A percentile compares a stretch with the other conserved stretches of the same genome.
These are phyloP conservation scores for Herpetospermum pedunculosum DNA, from an alignment of 306 rosid species.

Conservation along the genomic window DNA sequence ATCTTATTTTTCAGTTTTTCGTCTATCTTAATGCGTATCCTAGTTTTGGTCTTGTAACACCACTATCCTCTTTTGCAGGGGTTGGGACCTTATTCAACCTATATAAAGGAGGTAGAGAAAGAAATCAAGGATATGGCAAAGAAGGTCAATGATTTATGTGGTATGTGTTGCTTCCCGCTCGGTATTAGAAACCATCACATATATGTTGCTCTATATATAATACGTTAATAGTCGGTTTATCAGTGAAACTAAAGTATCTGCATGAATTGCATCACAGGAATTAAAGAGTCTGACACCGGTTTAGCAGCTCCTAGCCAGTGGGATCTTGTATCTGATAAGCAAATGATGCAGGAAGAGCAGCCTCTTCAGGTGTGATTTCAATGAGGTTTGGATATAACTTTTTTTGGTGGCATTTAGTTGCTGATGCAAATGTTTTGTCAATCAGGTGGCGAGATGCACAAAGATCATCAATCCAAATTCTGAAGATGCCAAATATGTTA, in stretches of 20 bases:
- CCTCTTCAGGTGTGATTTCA: conserved; percentile 71
- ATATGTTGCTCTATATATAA: neutral
- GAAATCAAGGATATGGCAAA: conserved; percentile 96
- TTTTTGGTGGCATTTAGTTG: neutral
- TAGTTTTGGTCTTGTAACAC: neutral
- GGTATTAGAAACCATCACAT: neutral
- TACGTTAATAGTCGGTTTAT: neutral
- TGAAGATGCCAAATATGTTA: conserved; percentile 94
- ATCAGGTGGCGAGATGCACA: conserved; percentile 94
- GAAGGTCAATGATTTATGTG: conserved; percentile 87
- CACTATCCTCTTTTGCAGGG: conserved; percentile 42
- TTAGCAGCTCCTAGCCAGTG: conserved; percentile 99
- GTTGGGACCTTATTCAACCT: conserved; percentile 82
- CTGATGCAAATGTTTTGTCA: conserved; percentile 17
- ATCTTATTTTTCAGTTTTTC: neutral
- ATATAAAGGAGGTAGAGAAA: conserved; percentile 76
- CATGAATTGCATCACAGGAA: conserved; percentile 35
- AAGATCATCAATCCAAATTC: conserved; percentile 95
- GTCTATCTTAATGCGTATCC: neutral
- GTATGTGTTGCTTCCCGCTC: conserved; percentile 21
- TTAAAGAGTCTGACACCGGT: conserved; percentile 98
- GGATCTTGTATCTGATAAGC: conserved; percentile 99
- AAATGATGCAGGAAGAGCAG: conserved; percentile 99
- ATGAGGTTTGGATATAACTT: neutral
- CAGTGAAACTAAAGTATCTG: conserved; percentile 6